These are phyloP conservation scores for Speleostelium caveatum DNA, from an alignment of 78 protist genomes.

Conservation along the genomic window DNA sequence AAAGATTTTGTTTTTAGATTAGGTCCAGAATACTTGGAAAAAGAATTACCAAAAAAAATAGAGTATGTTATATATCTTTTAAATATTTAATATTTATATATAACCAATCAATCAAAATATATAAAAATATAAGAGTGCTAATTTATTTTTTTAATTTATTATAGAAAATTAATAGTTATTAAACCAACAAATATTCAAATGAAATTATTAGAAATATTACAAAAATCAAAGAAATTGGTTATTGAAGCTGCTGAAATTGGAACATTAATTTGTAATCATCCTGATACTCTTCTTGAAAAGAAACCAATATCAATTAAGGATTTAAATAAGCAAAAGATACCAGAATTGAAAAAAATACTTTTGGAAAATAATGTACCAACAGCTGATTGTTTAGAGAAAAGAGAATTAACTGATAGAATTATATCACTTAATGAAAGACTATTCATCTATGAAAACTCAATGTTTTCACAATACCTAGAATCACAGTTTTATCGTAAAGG, in stretches of 20 bases:
- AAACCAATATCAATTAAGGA: constrained; percentile 30
- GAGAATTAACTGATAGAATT: constrained; percentile 25
- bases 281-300: constrained; percentile 41
- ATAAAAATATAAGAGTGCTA: no score
- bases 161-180: constrained; percentile 28
- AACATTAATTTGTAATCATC: constrained; percentile 44
- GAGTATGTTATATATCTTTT: no score
- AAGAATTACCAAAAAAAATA: constrained; percentile 35
- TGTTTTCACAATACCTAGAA: constrained; percentile 19
- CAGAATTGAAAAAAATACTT: constrained; percentile 4
- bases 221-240: background rate
- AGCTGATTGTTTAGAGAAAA: constrained; percentile 14
- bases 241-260: constrained; percentile 18
- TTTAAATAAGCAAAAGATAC: constrained; percentile 3
- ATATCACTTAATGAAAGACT: constrained; percentile 16
- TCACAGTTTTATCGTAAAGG: constrained; percentile 25
- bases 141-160: background rate
- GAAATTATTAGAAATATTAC: background rate
- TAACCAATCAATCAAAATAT: no score
- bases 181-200: constrained; percentile 32
- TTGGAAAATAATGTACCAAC: constrained; percentile 22
- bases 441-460: background rate
- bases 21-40: constrained; percentile 20
- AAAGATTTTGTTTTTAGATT: constrained; percentile 43
- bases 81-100: no score